Evolutionary conservation across 2,329 filamentous ascomycete genomes (phyloP).

Genomic region (Talaromyces verruculosus): DNA sequence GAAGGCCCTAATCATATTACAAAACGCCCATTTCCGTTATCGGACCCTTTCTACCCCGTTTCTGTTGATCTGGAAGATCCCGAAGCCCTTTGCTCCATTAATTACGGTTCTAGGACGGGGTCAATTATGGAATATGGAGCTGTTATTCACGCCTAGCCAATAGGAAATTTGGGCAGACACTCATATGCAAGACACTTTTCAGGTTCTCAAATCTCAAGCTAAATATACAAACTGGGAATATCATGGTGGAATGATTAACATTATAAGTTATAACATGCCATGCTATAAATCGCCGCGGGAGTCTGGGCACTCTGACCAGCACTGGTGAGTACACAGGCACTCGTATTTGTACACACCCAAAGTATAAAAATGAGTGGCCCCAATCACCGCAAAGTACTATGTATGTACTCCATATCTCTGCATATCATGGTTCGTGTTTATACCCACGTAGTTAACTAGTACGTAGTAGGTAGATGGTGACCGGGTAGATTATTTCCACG

Average conservation of each 20-base stretch:
- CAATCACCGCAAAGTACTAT: background rate
- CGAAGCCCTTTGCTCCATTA: background rate
- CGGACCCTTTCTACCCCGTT: background rate
- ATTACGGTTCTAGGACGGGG: background rate
- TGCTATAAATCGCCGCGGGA: background rate
- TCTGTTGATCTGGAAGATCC: background rate
- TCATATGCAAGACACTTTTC: background rate
- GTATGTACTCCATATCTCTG: background rate
- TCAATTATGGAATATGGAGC: background rate
- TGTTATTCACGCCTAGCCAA: background rate
- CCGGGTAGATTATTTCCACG: background rate
- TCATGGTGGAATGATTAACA: background rate
- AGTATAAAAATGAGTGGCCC: background rate
- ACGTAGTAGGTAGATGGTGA: background rate
- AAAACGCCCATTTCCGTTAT: background rate
- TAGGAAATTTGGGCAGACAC: background rate
- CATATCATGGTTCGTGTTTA: background rate
- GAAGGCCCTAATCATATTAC: background rate
- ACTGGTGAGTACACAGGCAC: no score
- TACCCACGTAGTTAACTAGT: background rate
- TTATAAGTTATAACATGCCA: background rate
- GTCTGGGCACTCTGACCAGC: background rate
- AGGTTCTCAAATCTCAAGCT: background rate
- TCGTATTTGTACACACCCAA: background rate
- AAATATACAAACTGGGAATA: background rate